A percentile compares a stretch with the other conserved stretches of the same genome.
These are phyloP conservation scores for Laguncularia racemosa DNA, from an alignment of 345 rosid species.

Conservation along the genomic window DNA sequence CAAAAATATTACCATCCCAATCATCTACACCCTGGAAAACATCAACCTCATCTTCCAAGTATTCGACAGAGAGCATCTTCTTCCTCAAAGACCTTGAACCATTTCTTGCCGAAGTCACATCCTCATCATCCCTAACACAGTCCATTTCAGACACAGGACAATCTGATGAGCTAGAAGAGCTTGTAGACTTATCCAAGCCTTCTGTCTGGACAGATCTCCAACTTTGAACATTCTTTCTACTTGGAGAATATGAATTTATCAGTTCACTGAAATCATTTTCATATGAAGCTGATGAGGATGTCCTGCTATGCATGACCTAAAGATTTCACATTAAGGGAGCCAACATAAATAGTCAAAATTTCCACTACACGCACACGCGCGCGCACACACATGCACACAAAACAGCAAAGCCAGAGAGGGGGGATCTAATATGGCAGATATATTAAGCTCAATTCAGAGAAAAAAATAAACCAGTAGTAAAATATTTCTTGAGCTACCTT, in stretches of 20 bases:
- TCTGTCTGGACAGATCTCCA: slow-evolving; percentile 15
- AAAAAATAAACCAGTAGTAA: no score
- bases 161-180: slow-evolving; percentile 10
- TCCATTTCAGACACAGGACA: slow-evolving; percentile 12
- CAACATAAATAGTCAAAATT: not conserved
- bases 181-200: slow-evolving; percentile 23
- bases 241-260: slow-evolving; percentile 37
- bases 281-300: slow-evolving; percentile 55
- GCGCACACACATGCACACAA: no score
- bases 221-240: slow-evolving; percentile 26
- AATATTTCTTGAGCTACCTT: no score
- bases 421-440: no score
- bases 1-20: slow-evolving; percentile 70
- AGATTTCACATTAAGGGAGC: slow-evolving; percentile 11
- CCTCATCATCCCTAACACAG: slow-evolving; percentile 18
- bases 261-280: slow-evolving; percentile 48
- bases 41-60: slow-evolving; percentile 69
- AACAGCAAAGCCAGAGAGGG: no score
- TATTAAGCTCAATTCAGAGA: no score
- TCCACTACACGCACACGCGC: no score
- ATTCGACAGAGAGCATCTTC: slow-evolving; percentile 52
- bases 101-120: slow-evolving; percentile 23
- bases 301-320: slow-evolving; percentile 80
- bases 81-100: slow-evolving; percentile 22
- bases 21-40: slow-evolving; percentile 58